Conservation (phyloP, 176 grass and related monocot genomes). For the Triticum turgidum region DNA sequence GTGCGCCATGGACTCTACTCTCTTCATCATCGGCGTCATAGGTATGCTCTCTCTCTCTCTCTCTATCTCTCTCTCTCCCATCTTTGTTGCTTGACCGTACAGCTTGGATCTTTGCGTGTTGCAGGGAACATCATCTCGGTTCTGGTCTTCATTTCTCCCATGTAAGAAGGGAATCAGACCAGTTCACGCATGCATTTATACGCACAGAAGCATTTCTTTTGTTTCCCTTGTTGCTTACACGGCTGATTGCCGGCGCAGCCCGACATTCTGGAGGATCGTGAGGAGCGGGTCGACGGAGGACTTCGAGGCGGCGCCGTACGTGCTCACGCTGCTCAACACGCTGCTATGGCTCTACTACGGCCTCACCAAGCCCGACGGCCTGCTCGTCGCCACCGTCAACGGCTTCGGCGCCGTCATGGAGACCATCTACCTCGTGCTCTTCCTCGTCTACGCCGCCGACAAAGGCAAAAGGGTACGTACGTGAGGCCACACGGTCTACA, state of each 20-base stretch:
- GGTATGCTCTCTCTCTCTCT: constrained; percentile 8
- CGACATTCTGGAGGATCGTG: constrained; percentile 63
- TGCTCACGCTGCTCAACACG: constrained; percentile 51
- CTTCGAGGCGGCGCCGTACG: constrained; percentile 51
- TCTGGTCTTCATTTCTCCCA: constrained; percentile 63
- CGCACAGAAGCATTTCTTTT: background rate
- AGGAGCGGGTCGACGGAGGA: constrained; percentile 40
- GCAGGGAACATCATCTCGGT: constrained; percentile 82
- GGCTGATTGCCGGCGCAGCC: constrained; percentile 8
- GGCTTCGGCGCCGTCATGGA: constrained; percentile 47
- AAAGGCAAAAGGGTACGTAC: constrained; percentile 39
- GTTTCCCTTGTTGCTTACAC: background rate
- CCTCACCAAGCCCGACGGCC: constrained; percentile 62
- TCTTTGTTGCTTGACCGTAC: background rate
- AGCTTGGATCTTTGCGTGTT: background rate
- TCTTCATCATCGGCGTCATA: constrained; percentile 50
- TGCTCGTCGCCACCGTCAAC: constrained; percentile 66
- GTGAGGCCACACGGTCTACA: background rate
- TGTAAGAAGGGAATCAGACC: constrained; percentile 36
- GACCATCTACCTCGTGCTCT: constrained; percentile 55
- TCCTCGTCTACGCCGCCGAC: constrained; percentile 46
- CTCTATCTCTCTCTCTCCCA: background rate
- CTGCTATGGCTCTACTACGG: constrained; percentile 78
- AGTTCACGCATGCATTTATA: background rate
- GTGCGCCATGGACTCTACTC: constrained; percentile 41